These are phyloP conservation scores for Cladophialophora carrionii DNA, from an alignment of 2,329 filamentous ascomycete genomes.

Conservation along the genomic window DNA sequence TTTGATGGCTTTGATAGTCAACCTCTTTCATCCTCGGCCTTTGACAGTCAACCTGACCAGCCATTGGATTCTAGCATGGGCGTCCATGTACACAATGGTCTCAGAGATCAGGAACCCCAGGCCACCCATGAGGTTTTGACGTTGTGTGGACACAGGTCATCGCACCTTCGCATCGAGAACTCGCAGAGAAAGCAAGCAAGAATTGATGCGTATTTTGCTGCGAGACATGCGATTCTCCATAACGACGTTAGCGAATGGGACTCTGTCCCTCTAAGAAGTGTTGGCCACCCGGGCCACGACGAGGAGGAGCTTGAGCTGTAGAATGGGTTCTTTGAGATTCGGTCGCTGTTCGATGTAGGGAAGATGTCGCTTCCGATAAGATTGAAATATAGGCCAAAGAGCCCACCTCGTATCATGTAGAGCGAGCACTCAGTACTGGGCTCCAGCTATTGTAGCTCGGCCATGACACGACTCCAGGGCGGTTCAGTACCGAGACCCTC, in stretches of 20 bases:
- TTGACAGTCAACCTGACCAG: slow-evolving; percentile 9
- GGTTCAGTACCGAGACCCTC: not conserved
- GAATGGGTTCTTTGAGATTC: not conserved
- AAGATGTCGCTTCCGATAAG: not conserved
- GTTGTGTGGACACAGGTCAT: not conserved
- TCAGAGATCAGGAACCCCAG: not conserved
- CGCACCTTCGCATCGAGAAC: not conserved
- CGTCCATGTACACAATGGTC: not conserved
- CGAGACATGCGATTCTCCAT: slow-evolving; percentile 27
- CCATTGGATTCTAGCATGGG: not conserved
- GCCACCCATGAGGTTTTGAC: not conserved
- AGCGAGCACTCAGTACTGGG: not conserved
- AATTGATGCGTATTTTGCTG: slow-evolving; percentile 32
- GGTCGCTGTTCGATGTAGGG: not conserved
- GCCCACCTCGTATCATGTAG: not conserved
- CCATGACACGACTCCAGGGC: not conserved
- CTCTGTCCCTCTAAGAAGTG: slow-evolving; percentile 29
- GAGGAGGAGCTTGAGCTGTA: slow-evolving; percentile 31
- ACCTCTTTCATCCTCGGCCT: not conserved
- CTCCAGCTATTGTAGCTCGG: not conserved
- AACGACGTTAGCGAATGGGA: slow-evolving; percentile 33
- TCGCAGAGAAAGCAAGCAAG: slow-evolving; percentile 17
- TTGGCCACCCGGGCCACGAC: slow-evolving; percentile 31
- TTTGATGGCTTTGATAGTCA: slow-evolving; percentile 3
- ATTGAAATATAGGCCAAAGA: not conserved